These are phyloP conservation scores for Theobroma grandiflorum DNA, from an alignment of 441 rosid genomes.

Conservation along the genomic window DNA sequence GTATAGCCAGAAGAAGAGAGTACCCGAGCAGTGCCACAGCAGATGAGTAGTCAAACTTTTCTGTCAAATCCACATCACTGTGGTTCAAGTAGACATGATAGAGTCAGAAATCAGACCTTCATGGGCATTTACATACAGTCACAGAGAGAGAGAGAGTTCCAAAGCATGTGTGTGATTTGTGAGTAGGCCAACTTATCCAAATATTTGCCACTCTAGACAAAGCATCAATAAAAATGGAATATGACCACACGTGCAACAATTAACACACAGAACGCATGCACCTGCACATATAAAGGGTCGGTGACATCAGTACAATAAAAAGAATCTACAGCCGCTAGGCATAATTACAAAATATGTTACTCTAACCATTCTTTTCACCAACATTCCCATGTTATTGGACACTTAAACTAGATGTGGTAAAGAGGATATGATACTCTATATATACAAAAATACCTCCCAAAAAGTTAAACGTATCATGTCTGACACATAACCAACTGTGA, in stretches of 20 bases:
- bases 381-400: neutral
- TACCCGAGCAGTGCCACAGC: slow-evolving; percentile 86
- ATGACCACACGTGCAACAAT: neutral
- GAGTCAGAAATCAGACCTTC: neutral
- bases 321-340: neutral
- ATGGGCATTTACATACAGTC: neutral
- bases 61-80: slow-evolving; percentile 91
- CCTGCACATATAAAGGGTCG: neutral
- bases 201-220: neutral
- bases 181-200: slow-evolving; percentile 8
- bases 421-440: neutral
- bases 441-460: neutral
- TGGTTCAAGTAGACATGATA: slow-evolving; percentile 30
- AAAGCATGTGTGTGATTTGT: neutral
- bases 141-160: neutral
- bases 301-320: neutral
- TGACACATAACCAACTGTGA: neutral
- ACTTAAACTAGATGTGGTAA: neutral
- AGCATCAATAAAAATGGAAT: slow-evolving; percentile 13
- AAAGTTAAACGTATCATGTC: neutral
- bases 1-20: slow-evolving; percentile 77
- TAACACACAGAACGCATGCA: neutral
- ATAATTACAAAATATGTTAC: neutral
- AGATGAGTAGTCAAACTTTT: slow-evolving; percentile 87
- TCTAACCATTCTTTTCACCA: neutral